phyloP scores from a whole-genome alignment of 495 filamentous ascomycete species.

The Talaromyces adpressus region DNA sequence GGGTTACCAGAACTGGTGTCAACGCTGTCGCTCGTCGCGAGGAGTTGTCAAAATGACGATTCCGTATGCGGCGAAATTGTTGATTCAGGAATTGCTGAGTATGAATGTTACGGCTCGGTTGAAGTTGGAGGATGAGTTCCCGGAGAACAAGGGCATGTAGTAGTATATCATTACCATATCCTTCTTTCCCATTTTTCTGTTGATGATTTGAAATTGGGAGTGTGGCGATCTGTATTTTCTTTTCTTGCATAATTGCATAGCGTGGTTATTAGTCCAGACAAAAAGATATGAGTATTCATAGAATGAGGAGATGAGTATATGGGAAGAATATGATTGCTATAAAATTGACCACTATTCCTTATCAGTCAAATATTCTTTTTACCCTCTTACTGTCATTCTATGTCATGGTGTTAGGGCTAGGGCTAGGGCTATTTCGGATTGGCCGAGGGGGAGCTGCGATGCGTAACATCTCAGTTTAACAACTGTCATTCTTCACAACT shows the following conservation, averaged over 20 bases:
- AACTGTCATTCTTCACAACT: no score
- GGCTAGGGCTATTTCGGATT: not conserved
- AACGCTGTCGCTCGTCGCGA: conserved; percentile 74
- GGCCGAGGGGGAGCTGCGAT: not conserved
- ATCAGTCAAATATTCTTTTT: no score
- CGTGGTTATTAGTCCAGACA: conserved; percentile 4
- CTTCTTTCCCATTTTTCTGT: not conserved
- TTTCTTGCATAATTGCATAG: conserved; percentile 8
- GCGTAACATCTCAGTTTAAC: not conserved
- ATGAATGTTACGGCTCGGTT: conserved; percentile 92
- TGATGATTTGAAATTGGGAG: not conserved
- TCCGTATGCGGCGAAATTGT: conserved; percentile 96
- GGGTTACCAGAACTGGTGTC: conserved; percentile 90
- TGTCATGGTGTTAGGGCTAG: not conserved
- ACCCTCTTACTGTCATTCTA: not conserved
- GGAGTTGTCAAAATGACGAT: conserved; percentile 86
- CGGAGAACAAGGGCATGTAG: conserved; percentile 40
- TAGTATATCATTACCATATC: conserved; percentile 12
- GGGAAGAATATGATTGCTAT: not conserved
- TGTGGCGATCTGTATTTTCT: not conserved
- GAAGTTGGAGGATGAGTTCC: conserved; percentile 88
- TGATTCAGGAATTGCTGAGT: conserved; percentile 92
- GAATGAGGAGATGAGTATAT: not conserved
- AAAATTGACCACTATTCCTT: not conserved
- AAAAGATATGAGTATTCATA: not conserved